Conservation (phyloP, 306 rosid species). For the Vigna radiata region DNA sequence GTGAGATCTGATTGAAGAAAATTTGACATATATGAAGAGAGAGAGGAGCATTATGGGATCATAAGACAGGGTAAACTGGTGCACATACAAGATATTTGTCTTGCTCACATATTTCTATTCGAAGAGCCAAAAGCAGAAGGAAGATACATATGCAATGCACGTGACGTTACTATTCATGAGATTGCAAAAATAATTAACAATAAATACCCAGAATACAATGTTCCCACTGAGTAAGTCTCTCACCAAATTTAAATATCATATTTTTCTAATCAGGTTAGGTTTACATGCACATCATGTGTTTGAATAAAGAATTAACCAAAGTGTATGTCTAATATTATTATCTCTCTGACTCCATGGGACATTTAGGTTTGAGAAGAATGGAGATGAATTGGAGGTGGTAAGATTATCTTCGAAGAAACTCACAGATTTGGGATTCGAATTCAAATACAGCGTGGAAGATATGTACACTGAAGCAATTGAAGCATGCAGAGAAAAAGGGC, state of each 20-base stretch:
- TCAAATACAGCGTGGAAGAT: constrained; percentile 71
- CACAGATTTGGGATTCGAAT: constrained; percentile 67
- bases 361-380: constrained; percentile 63
- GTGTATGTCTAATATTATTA: no score
- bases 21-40: constrained; percentile 45
- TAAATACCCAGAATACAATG: constrained; percentile 67
- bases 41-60: constrained; percentile 62
- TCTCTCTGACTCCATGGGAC: not conserved
- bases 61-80: constrained; percentile 68
- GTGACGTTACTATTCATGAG: constrained; percentile 65
- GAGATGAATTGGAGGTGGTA: constrained; percentile 56
- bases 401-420: constrained; percentile 74
- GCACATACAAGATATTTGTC: constrained; percentile 74
- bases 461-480: constrained; percentile 72
- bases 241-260: not conserved
- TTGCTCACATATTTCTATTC: constrained; percentile 65
- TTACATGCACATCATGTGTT: no score
- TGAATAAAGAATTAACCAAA: no score
- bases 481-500: constrained; percentile 65
- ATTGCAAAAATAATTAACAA: constrained; percentile 58
- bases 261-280: no score
- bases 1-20: no score
- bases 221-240: constrained; percentile 64
- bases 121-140: constrained; percentile 64
- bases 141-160: constrained; percentile 62